Evolutionary conservation across 768 basidiomycete genomes (phyloP), one percentile per base, ranked within the genome.

Genomic region (Termitomyces heimii): DNA sequence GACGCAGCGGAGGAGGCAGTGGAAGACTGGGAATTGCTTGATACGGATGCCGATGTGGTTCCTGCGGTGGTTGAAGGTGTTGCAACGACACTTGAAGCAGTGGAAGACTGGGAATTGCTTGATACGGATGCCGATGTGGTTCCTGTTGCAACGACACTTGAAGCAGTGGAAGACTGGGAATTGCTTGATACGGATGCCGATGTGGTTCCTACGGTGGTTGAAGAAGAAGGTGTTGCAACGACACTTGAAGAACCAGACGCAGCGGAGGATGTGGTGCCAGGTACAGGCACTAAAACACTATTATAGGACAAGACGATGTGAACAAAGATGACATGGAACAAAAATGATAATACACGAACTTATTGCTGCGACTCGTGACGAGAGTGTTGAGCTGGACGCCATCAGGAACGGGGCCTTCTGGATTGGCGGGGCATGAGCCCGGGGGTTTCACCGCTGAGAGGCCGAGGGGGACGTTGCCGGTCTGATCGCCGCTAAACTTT

Each of bases 401-500:
- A 64, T 80, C 78, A 4, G 78, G 66, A 48, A 80, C 69, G 6
- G 77, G 76, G 3, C 75, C 76, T 22, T 67, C 63, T 5, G 73
- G 64, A 56, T 76, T 73, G 0, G 77, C 77, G 18, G 75, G 77
- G 68, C 78, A 79, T 1, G 78, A 78, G 1, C 78, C 77, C 13
- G 75, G 69, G 2, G 77, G 77, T 62, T 66, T 74, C n/a, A 79
- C 65, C 14, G 71, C 67, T 1, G 50, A 65, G 14, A 68, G 65
- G 20, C 79, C 79, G 54, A 80, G 75, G 6, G 80, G 80, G 54
- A 78, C 67, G 43, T 77, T 82, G 3, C 79, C 80, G 7, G 72
- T 66, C 28, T 71, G 68, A 39, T 74, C 73, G 43, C 74, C 74
- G 28, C 70, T 74, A 63, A 81, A 79, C 18, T 67, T 64, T 18